These are phyloP conservation scores for Candida silvatica DNA, from an alignment of 805 yeast species.

Conservation along the genomic window DNA sequence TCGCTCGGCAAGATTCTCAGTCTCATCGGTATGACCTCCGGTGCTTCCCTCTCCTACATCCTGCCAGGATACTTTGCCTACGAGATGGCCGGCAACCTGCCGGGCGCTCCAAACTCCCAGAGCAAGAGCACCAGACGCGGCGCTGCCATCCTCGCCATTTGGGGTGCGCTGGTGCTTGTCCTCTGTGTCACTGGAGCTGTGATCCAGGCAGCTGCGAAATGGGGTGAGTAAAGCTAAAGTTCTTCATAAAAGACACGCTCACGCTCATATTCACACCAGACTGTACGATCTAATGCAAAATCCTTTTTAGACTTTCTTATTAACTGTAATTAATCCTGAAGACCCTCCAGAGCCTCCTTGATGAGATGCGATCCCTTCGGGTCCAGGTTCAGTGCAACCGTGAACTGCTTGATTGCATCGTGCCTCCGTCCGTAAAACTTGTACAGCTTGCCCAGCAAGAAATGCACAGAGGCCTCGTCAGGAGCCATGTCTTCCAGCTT, in stretches of 20 bases:
- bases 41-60: conserved; percentile 85
- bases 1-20: conserved; percentile 81
- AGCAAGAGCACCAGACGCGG: conserved; percentile 31
- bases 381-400: conserved; percentile 83
- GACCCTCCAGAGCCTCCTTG: conserved; percentile 68
- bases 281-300: too few relatives aligned
- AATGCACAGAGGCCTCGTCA: conserved; percentile 91
- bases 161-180: conserved; percentile 68
- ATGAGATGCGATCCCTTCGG: conserved; percentile 87
- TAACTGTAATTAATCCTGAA: too few relatives aligned
- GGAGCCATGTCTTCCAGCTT: conserved; percentile 72
- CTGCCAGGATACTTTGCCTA: conserved; percentile 85
- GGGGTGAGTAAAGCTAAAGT: too few relatives aligned
- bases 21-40: conserved; percentile 88
- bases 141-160: conserved; percentile 49
- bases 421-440: conserved; percentile 64
- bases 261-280: too few relatives aligned
- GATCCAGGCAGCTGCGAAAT: too few relatives aligned
- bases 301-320: conserved; percentile 9
- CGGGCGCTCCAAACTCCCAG: conserved; percentile 7
- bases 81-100: conserved; percentile 37
- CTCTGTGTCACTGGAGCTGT: conserved; percentile 41
- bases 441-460: conserved; percentile 79
- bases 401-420: conserved; percentile 77
- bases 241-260: background rate